A percentile compares a stretch with the other conserved stretches of the same genome.
Conservation (phyloP, 306 rosid species). For the Oemleria cerasiformis region DNA sequence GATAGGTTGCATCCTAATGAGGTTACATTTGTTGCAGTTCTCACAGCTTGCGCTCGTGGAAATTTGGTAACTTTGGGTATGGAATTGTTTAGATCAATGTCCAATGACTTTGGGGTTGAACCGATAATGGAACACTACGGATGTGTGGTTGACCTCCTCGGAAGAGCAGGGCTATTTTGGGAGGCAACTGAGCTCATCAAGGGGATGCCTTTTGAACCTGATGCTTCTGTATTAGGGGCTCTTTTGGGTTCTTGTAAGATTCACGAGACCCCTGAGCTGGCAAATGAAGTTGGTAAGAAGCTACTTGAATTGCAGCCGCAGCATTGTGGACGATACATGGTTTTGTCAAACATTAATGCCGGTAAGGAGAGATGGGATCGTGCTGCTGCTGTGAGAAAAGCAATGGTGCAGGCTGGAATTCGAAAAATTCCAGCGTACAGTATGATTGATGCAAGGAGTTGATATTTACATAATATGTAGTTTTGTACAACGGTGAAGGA, state of each 20-base stretch:
- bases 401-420: constrained; percentile 55
- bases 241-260: constrained; percentile 73
- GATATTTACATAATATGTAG: too few relatives aligned
- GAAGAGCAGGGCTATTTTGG: constrained; percentile 62
- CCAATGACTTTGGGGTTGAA: constrained; percentile 33
- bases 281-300: constrained; percentile 51
- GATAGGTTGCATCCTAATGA: constrained; percentile 47
- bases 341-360: constrained; percentile 64
- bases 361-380: constrained; percentile 66
- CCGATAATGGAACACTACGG: constrained; percentile 69
- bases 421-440: constrained; percentile 67
- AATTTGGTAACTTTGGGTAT: constrained; percentile 46
- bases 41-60: constrained; percentile 76
- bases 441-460: constrained; percentile 22
- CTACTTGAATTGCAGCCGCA: constrained; percentile 47
- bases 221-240: constrained; percentile 63
- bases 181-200: constrained; percentile 57
- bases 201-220: constrained; percentile 66
- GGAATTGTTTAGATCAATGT: constrained; percentile 55
- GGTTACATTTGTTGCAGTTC: constrained; percentile 62
- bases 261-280: constrained; percentile 70
- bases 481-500: too few relatives aligned
- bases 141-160: constrained; percentile 73
- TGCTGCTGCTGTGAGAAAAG: constrained; percentile 58
- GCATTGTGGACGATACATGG: constrained; percentile 49